Evolutionary conservation across 805 yeast species (phyloP).

Genomic region (Wickerhamiella dianesei): DNA sequence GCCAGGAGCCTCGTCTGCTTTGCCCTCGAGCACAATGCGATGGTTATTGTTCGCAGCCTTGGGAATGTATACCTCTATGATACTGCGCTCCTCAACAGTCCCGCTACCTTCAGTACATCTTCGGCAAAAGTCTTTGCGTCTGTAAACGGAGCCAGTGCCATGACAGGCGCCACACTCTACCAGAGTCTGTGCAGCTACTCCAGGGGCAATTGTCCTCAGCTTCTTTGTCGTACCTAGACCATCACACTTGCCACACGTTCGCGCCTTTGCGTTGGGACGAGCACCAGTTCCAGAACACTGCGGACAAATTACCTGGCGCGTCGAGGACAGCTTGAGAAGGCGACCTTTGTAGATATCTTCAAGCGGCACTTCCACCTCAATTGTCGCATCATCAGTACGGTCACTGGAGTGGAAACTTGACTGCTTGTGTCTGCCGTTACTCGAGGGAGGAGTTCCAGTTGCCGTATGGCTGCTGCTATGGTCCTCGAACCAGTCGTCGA

Average conservation of each 20-base stretch:
- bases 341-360: constrained; percentile 88
- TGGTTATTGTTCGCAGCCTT: constrained; percentile 60
- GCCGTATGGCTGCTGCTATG: constrained; percentile 8
- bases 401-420: constrained; percentile 1
- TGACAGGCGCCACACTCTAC: constrained; percentile 54
- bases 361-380: constrained; percentile 50
- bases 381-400: constrained; percentile 53
- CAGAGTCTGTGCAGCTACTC: constrained; percentile 50
- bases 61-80: constrained; percentile 61
- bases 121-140: constrained; percentile 62
- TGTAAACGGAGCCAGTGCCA: constrained; percentile 51
- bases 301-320: constrained; percentile 59
- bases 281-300: constrained; percentile 70
- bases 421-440: neutral
- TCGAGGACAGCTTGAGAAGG: constrained; percentile 55
- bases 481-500: constrained; percentile 39
- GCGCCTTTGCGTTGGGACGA: constrained; percentile 40
- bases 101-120: constrained; percentile 52
- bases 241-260: constrained; percentile 51
- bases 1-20: constrained; percentile 66
- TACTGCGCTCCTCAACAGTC: constrained; percentile 48
- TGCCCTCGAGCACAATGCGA: constrained; percentile 44
- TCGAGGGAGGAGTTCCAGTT: neutral
- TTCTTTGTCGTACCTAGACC: constrained; percentile 57
- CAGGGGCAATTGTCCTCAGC: constrained; percentile 56